A percentile compares a stretch with the other conserved stretches of the same genome.
phyloP scores from a whole-genome alignment of 805 yeast genomes.

The Saturnispora ahearnii region DNA sequence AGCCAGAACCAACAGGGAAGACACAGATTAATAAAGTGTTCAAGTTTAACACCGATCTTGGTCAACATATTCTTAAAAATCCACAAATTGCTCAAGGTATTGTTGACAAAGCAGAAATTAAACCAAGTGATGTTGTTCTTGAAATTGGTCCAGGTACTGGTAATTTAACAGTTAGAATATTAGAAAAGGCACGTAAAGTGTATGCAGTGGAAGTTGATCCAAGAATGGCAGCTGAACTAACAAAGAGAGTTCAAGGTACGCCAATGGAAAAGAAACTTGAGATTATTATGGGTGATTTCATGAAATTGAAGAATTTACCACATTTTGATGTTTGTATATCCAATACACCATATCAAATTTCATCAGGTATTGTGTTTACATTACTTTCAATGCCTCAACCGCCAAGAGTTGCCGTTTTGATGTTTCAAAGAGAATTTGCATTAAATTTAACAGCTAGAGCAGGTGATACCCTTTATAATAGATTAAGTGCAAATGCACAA shows the following conservation, averaged over 20 bases:
- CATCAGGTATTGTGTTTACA: conserved; percentile 93
- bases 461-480: conserved; percentile 88
- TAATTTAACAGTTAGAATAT: conserved; percentile 83
- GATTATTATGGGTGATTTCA: conserved; percentile 88
- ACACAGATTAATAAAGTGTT: conserved; percentile 75
- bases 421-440: conserved; percentile 98
- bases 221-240: conserved; percentile 98
- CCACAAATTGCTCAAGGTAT: conserved; percentile 97
- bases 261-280: conserved; percentile 87
- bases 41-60: conserved; percentile 93
- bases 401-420: conserved; percentile 87
- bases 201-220: conserved; percentile 98
- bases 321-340: conserved; percentile 94
- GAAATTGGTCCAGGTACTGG: conserved; percentile 99
- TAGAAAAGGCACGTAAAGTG: conserved; percentile 90
- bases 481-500: conserved; percentile 93
- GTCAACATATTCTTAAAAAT: conserved; percentile 94
- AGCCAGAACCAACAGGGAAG: conserved; percentile 50
- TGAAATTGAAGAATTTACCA: conserved; percentile 82
- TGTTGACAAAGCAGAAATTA: conserved; percentile 90
- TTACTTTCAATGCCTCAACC: conserved; percentile 85
- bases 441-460: conserved; percentile 89
- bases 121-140: conserved; percentile 84
- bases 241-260: conserved; percentile 97
- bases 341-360: conserved; percentile 95